Base-by-base conservation (phyloP, 2,329 filamentous ascomycete genomes). In the Penicillium olsonii region DNA sequence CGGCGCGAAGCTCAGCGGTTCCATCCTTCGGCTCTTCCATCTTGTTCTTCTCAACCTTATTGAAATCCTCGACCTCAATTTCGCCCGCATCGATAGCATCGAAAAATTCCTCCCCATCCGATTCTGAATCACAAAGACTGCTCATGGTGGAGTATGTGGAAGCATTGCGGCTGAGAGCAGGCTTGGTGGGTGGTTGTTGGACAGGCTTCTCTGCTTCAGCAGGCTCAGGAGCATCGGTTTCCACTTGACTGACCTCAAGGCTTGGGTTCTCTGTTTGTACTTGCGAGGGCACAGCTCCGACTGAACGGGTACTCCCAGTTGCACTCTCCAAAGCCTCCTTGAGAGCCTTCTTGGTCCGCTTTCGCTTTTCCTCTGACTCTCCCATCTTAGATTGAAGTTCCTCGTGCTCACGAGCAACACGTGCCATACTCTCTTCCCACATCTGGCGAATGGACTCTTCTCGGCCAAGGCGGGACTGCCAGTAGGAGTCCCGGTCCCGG, bases 371-470 rank as follows among this genome's bases (percentile, higher is more conserved):
- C 69, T 97, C 92, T 1, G 91, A 89, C 70, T 96, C 89, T 37
- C 89, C 90, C 53, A 96, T 88, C 50, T 86, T 87, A 29, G 84
- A 89, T 67, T 97, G 90, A 1, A 99, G 80, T 43, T 91, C 83
- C 71, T 97, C 94, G 62, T 99, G 94, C 68, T 99, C 94, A 48
- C 84, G 85, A 15, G 92, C 94, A n/a, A 99, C 88, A 62, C 92
- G 86, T 9, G 94, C 91, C 94, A 99, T 96, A 72, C 92, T 97
- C 64, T 99, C 94, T 72, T 99, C 94, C 94, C 94, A 99, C 84
- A 99, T 89, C 52, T 89, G 87, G 31, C 94, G 85, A 74, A 97
- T 87, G 67, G 96, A 90, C 37, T 87, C 86, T 73, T 99, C 94
- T 45, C 91, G 87, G 60, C 96, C 92, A 34, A 99, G 78, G 12